A percentile compares a stretch with the other conserved stretches of the same genome.
phyloP scores from a whole-genome alignment of 2,329 filamentous ascomycete genomes.

The Ilyonectria mors-panacis region DNA sequence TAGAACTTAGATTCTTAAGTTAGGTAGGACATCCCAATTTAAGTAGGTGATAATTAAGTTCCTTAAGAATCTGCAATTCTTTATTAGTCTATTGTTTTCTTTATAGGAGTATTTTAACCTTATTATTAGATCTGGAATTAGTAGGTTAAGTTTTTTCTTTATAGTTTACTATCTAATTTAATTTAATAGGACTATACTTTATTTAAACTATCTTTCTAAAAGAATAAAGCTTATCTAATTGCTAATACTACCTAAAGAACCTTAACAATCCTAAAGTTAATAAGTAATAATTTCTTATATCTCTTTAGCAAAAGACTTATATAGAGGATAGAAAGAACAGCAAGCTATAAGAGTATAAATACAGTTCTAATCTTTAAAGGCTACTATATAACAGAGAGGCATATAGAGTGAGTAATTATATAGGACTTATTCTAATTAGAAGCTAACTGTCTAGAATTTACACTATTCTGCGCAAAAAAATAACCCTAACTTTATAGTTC shows the following conservation, averaged over 20 bases:
- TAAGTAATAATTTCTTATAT: not conserved
- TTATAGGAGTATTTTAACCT: slow-evolving; percentile 3
- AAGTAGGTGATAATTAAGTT: slow-evolving; percentile 7
- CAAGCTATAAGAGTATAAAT: not conserved
- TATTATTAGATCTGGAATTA: slow-evolving; percentile 1
- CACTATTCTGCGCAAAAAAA: not conserved
- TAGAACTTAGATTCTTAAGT: not conserved
- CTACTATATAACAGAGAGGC: not conserved
- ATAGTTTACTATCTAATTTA: not conserved
- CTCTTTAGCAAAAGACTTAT: slow-evolving; percentile 3
- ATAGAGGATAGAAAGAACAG: not conserved
- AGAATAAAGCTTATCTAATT: not conserved
- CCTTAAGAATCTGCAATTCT: not conserved
- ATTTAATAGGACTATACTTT: slow-evolving; percentile 10
- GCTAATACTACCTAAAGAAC: slow-evolving; percentile 7
- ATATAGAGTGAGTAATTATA: not conserved
- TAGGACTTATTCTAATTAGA: not conserved
- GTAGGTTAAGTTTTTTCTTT: not conserved
- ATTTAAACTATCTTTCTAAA: slow-evolving; percentile 4
- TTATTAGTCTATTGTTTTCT: not conserved
- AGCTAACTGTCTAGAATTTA: not conserved
- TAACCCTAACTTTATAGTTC: not conserved
- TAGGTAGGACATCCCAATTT: not conserved
- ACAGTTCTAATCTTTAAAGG: not conserved
- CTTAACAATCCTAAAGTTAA: slow-evolving; percentile 2